Conservation (phyloP, 2,329 filamentous ascomycete genomes). For the Aspergillus niger region DNA sequence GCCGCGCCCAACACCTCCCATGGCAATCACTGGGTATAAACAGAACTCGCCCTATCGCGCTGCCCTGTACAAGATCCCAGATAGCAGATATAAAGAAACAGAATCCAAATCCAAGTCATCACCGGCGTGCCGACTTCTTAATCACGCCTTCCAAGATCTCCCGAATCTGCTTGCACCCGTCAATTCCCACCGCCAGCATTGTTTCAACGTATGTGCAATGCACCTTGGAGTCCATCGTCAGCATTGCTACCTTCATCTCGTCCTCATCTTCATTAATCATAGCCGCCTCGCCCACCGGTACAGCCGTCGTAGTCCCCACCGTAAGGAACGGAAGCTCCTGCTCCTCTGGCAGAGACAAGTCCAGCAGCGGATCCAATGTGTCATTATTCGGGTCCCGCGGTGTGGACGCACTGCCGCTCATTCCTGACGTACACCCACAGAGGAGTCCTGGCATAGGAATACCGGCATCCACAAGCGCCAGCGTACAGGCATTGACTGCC, state of each 20-base stretch:
- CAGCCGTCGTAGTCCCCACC: constrained; percentile 64
- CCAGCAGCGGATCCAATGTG: constrained; percentile 45
- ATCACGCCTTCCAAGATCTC: constrained; percentile 80
- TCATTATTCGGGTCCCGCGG: constrained; percentile 45
- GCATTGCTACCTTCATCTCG: constrained; percentile 66
- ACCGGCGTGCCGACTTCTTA: constrained; percentile 20
- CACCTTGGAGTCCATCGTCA: constrained; percentile 87
- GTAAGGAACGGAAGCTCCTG: constrained; percentile 88
- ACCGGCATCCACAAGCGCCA: constrained; percentile 91
- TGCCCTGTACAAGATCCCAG: background rate
- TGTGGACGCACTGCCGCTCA: constrained; percentile 50
- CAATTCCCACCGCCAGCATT: constrained; percentile 89
- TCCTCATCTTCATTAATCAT: constrained; percentile 48
- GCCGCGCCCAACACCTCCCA: constrained; percentile 16
- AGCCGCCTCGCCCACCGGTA: constrained; percentile 57
- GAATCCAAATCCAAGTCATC: background rate
- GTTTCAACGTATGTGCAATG: constrained; percentile 78
- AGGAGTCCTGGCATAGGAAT: constrained; percentile 95
- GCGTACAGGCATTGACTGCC: constrained; percentile 84
- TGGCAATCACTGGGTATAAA: constrained; percentile 18
- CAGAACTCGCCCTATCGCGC: constrained; percentile 11
- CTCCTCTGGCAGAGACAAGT: constrained; percentile 49
- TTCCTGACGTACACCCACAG: constrained; percentile 82
- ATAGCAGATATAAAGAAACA: background rate
- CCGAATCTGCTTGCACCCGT: constrained; percentile 85